phyloP scores from a whole-genome alignment of 192 early-diverging fungal genomes.

The Backusella circina region DNA sequence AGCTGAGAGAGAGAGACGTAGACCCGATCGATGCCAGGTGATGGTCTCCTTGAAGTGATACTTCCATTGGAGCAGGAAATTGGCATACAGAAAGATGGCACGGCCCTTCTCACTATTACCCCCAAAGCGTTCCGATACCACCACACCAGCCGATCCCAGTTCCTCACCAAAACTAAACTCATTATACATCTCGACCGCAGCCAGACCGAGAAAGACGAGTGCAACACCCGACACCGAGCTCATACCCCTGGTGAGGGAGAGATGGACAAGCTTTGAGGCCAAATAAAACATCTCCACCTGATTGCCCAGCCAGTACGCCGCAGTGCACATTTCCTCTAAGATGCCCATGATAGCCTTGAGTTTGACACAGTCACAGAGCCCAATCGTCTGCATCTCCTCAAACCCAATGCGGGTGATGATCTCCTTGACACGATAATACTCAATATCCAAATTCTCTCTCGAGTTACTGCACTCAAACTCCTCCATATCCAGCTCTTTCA shows the following conservation, averaged over 20 bases:
- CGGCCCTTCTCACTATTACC: conserved; percentile 21
- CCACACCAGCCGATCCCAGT: conserved; percentile 23
- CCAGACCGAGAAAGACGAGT: conserved; percentile 21
- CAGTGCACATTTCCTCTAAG: conserved; percentile 24
- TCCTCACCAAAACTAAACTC: conserved; percentile 18
- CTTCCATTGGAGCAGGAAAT: conserved; percentile 24
- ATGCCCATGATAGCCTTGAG: conserved; percentile 22
- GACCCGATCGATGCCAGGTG: not conserved
- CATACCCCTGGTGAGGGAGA: conserved; percentile 21
- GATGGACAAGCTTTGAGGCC: conserved; percentile 13
- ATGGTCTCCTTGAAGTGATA: conserved; percentile 14
- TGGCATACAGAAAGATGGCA: conserved; percentile 12
- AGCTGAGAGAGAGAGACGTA: not conserved
- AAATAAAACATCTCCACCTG: conserved; percentile 27
- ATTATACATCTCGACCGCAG: conserved; percentile 19
- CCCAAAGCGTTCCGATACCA: conserved; percentile 9
- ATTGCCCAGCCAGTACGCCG: conserved; percentile 27
- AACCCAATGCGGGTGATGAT: conserved; percentile 16
- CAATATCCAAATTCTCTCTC: not conserved
- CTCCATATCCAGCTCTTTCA: conserved; percentile 20
- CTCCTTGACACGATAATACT: conserved; percentile 1
- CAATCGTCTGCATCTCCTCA: not conserved
- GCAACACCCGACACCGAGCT: conserved; percentile 17
- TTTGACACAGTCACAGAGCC: not conserved
- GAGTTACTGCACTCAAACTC: not conserved